Evolutionary conservation across 345 rosid genomes (phyloP).

Genomic region (Salix purpurea): DNA sequence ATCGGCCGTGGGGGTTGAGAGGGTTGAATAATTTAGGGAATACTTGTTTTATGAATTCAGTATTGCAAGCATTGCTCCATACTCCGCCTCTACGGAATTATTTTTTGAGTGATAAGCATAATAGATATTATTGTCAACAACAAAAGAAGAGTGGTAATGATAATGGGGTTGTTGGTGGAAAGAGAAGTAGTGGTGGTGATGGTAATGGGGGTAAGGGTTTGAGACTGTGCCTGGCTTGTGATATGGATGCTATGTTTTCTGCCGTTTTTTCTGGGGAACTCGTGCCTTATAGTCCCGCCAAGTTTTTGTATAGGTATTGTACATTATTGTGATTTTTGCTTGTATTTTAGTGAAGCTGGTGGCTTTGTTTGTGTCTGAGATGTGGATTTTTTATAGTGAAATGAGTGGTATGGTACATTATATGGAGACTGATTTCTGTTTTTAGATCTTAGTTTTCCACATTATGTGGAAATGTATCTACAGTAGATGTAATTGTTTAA

Average conservation of each 20-base stretch:
- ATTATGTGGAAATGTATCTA: too few species aligned
- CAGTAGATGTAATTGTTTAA: neutral
- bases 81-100: slow-evolving; percentile 77
- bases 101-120: slow-evolving; percentile 70
- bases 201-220: slow-evolving; percentile 4
- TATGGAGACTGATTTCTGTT: too few species aligned
- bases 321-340: neutral
- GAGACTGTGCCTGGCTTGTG: slow-evolving; percentile 64
- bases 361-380: neutral
- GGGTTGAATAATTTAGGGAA: slow-evolving; percentile 87
- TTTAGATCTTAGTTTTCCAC: too few species aligned
- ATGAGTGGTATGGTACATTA: neutral
- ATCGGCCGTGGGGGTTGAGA: slow-evolving; percentile 64
- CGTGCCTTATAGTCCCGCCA: slow-evolving; percentile 79
- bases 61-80: slow-evolving; percentile 83
- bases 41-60: slow-evolving; percentile 91
- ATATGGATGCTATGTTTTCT: slow-evolving; percentile 56
- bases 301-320: slow-evolving; percentile 72
- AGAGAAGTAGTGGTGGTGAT: slow-evolving; percentile 14
- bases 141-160: slow-evolving; percentile 9
- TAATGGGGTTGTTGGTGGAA: slow-evolving; percentile 29
- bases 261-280: slow-evolving; percentile 78
- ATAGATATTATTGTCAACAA: slow-evolving; percentile 50
- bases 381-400: neutral
- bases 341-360: neutral